A percentile compares a stretch with the other conserved stretches of the same genome.
phyloP scores from a whole-genome alignment of 306 rosid genomes.

The Dalbergia oliveri region DNA sequence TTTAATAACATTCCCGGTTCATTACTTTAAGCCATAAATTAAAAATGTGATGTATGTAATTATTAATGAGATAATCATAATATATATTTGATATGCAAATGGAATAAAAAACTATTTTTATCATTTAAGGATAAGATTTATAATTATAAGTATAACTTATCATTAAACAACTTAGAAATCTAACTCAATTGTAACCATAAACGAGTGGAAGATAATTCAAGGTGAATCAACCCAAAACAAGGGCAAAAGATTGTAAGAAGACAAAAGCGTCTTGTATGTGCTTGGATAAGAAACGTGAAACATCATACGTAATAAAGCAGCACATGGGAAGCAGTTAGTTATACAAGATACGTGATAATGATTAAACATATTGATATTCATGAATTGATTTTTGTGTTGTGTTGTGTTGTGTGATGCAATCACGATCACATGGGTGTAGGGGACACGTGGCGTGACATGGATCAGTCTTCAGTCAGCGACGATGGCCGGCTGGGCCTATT shows the following conservation, averaged over 20 bases:
- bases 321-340: constrained; percentile 5
- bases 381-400: neutral
- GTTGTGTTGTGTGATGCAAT: neutral
- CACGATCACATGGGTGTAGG: neutral
- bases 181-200: too few species aligned
- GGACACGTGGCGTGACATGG: neutral
- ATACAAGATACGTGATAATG: neutral
- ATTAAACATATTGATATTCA: neutral
- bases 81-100: too few species aligned
- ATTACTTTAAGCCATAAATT: too few species aligned
- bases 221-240: too few species aligned
- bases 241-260: neutral
- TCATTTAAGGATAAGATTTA: too few species aligned
- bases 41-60: too few species aligned
- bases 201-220: too few species aligned
- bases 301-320: neutral
- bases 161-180: too few species aligned
- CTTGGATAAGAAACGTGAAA: neutral
- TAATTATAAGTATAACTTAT: too few species aligned
- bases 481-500: neutral
- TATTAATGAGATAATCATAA: too few species aligned
- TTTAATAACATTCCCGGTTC: too few species aligned
- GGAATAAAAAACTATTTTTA: too few species aligned
- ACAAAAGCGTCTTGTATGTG: neutral
- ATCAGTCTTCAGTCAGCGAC: neutral